Evolutionary conservation across 2,329 filamentous ascomycete species (phyloP), one percentile per base, ranked within the genome.

Genomic region (Chrysoporthe deuterocubensis): DNA sequence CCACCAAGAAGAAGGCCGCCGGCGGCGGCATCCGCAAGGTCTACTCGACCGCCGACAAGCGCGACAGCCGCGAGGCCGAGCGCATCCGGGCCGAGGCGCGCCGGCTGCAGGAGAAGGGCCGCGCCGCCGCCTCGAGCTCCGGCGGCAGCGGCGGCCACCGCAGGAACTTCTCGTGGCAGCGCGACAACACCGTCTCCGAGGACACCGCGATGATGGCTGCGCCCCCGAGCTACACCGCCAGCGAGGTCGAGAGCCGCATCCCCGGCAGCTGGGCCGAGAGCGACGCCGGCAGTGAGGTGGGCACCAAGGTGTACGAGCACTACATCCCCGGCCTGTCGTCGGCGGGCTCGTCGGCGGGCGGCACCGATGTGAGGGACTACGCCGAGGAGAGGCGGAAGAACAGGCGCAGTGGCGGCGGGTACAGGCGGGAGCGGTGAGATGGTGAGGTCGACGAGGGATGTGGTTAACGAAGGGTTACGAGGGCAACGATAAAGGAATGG

Each of bases 31-130:
- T 89, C 73, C 82, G 87, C 71, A 89, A 89, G 78, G 87, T 89
- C 43, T 88, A 89, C 80, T 88, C 85, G 50, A 84, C 83, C 1
- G 84, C 86, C 11, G 85, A 88, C 77, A 84, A 84, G 72, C 85
- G 80, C 63, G 82, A 80, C 37, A 76, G 78, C 62, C 82, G 84
- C 50, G 86, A 88, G 75, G 75, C 81, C 42, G 85, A 89, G 73
- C 82, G 83, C 21, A 80, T 87, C 71, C 83, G 85, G 46, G 81
- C 83, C 60, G 88, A 90, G 77, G 87, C 87, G 0, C 79, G 82
- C 26, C 81, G 82, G 50, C 78, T 87, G n/a, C 82, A 84, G 64
- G 85, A 87, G 65, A 84, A 86, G 72, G 83, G 83, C 62, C 82
- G 85, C 11, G 66, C 65, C 78, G 82, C 2, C 83, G 87, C 76